These are phyloP conservation scores for Diaporthe sp. DNA, from an alignment of 2,329 filamentous ascomycete species.

Conservation along the genomic window DNA sequence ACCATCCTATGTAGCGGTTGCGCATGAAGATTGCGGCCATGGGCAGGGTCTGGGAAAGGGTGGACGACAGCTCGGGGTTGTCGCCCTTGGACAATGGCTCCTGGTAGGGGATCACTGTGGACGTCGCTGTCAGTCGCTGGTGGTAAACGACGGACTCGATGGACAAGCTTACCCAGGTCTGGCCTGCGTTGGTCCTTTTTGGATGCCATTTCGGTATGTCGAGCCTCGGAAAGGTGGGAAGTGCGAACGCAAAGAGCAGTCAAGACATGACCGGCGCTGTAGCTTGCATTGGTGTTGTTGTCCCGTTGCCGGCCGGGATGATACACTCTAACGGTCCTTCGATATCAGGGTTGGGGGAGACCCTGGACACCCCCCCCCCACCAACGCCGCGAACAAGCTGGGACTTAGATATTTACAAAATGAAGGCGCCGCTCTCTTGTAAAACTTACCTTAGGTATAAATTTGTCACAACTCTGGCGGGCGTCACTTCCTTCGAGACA, in stretches of 20 bases:
- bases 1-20: conserved; percentile 81
- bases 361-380: neutral
- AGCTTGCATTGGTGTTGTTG: conserved; percentile 12
- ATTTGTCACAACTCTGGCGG: no score
- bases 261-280: neutral
- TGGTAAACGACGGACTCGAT: neutral
- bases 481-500: no score
- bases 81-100: conserved; percentile 77
- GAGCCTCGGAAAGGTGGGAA: neutral
- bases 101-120: conserved; percentile 87
- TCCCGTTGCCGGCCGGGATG: conserved; percentile 15
- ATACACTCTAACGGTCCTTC: neutral
- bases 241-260: neutral
- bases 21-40: conserved; percentile 97
- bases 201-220: conserved; percentile 53
- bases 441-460: no score
- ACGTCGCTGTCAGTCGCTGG: conserved; percentile 25
- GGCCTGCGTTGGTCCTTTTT: conserved; percentile 58
- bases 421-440: neutral
- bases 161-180: conserved; percentile 57
- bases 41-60: conserved; percentile 82
- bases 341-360: conserved; percentile 1
- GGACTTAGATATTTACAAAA: neutral
- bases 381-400: neutral
- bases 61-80: conserved; percentile 79